phyloP scores from a whole-genome alignment of 1,284 basidiomycete species.

The Chiua sp. region DNA sequence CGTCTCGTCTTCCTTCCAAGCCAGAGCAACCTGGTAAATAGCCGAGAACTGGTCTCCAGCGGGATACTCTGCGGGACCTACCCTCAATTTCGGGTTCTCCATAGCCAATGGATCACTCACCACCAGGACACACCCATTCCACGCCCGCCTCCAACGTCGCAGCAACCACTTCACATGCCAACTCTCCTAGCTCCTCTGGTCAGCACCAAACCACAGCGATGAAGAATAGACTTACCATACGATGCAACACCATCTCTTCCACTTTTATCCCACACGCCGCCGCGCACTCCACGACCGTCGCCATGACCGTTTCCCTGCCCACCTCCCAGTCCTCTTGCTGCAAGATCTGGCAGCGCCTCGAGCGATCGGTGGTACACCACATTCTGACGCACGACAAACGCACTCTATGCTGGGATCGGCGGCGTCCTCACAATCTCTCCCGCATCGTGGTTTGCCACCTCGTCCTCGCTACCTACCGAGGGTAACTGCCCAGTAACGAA shows the following conservation, averaged over 20 bases:
- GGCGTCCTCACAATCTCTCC: slow-evolving; percentile 67
- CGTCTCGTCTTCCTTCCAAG: slow-evolving; percentile 46
- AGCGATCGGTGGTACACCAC: slow-evolving; percentile 53
- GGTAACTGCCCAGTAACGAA: slow-evolving; percentile 35
- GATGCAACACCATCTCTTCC: slow-evolving; percentile 52
- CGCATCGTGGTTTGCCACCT: slow-evolving; percentile 8
- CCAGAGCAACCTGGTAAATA: slow-evolving; percentile 55
- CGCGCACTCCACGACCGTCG: too few relatives aligned
- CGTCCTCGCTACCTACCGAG: slow-evolving; percentile 10
- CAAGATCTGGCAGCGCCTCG: slow-evolving; percentile 45
- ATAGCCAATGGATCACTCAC: slow-evolving; percentile 28
- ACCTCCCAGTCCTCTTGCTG: slow-evolving; percentile 61
- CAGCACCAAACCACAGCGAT: not conserved
- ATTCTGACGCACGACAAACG: slow-evolving; percentile 56
- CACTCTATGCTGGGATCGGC: slow-evolving; percentile 59
- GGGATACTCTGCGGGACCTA: slow-evolving; percentile 54
- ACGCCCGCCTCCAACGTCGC: slow-evolving; percentile 41
- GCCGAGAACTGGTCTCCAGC: slow-evolving; percentile 67
- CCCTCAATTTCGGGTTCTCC: not conserved
- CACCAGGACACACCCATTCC: slow-evolving; percentile 47
- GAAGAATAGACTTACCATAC: slow-evolving; percentile 45
- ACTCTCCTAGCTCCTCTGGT: slow-evolving; percentile 45
- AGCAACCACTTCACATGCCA: slow-evolving; percentile 50
- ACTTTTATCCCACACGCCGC: slow-evolving; percentile 62
- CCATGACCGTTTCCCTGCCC: slow-evolving; percentile 61